These are phyloP conservation scores for Ichthyophonus hoferi DNA, from an alignment of 208 protist species.

Conservation along the genomic window DNA sequence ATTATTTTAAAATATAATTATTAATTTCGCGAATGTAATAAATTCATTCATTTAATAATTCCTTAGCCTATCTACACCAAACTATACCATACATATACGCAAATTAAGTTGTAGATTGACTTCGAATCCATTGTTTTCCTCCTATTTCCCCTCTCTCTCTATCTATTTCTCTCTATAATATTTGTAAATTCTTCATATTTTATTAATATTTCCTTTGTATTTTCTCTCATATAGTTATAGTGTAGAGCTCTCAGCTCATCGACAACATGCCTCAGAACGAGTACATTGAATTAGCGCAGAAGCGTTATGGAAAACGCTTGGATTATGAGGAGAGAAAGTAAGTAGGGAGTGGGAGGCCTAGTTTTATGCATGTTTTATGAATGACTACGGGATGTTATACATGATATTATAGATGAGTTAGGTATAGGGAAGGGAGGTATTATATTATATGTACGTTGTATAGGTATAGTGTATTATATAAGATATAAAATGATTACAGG, in stretches of 20 bases:
- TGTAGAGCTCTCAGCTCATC: background rate
- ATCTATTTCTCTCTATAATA: background rate
- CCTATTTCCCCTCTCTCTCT: background rate
- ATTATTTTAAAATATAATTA: too few relatives aligned
- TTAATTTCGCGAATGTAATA: too few relatives aligned
- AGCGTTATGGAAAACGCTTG: conserved; percentile 92
- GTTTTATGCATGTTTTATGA: too few relatives aligned
- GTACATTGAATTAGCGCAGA: conserved; percentile 95
- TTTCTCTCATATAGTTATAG: background rate
- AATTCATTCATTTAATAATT: too few relatives aligned
- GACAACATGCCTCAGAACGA: conserved; percentile 67
- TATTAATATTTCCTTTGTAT: background rate
- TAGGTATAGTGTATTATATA: too few relatives aligned
- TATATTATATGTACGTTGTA: background rate
- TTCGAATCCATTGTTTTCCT: background rate
- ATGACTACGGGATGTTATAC: too few relatives aligned
- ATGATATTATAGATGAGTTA: background rate
- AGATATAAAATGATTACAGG: too few relatives aligned
- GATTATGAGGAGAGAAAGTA: conserved; percentile 91
- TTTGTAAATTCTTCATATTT: background rate
- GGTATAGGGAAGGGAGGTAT: conserved; percentile 16
- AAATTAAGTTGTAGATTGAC: background rate
- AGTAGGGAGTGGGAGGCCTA: background rate
- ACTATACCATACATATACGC: too few relatives aligned
- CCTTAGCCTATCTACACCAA: too few relatives aligned